phyloP scores from a whole-genome alignment of 2,329 filamentous ascomycete species.

The Fusarium lyarnte region DNA sequence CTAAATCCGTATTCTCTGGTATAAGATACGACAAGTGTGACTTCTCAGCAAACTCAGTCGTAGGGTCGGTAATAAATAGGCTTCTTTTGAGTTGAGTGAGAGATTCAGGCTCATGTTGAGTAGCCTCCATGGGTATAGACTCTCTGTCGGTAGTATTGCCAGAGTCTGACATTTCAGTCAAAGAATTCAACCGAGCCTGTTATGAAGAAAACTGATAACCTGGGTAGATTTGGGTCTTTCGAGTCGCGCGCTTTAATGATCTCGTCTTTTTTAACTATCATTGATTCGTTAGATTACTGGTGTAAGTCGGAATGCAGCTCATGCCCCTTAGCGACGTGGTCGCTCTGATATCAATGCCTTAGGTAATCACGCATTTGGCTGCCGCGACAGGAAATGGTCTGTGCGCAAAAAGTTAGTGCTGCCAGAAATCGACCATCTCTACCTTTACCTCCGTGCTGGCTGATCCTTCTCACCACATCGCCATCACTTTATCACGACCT shows the following conservation, averaged over 20 bases:
- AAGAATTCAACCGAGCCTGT: not conserved
- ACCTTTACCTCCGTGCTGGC: slow-evolving; percentile 12
- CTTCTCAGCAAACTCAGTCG: slow-evolving; percentile 61
- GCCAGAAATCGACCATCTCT: slow-evolving; percentile 14
- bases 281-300: slow-evolving; percentile 27
- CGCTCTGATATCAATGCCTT: slow-evolving; percentile 5
- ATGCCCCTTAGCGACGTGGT: slow-evolving; percentile 39
- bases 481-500: not conserved
- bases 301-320: slow-evolving; percentile 36
- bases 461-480: slow-evolving; percentile 19
- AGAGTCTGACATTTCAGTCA: slow-evolving; percentile 33
- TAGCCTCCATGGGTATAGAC: slow-evolving; percentile 29
- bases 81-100: slow-evolving; percentile 35
- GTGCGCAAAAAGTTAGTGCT: slow-evolving; percentile 41
- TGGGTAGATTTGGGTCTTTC: not conserved
- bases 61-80: slow-evolving; percentile 40
- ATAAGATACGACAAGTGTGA: slow-evolving; percentile 70
- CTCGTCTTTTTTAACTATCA: slow-evolving; percentile 4
- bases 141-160: slow-evolving; percentile 30
- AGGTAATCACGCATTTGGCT: slow-evolving; percentile 6
- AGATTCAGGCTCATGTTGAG: slow-evolving; percentile 31
- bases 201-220: not conserved
- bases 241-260: not conserved
- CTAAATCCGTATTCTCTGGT: slow-evolving; percentile 64
- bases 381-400: slow-evolving; percentile 24